Percentiles rank a stretch among this genome's conserved stretches.
These are phyloP conservation scores for Moricandia moricandioides DNA, from an alignment of 345 rosid genomes.

Conservation along the genomic window DNA sequence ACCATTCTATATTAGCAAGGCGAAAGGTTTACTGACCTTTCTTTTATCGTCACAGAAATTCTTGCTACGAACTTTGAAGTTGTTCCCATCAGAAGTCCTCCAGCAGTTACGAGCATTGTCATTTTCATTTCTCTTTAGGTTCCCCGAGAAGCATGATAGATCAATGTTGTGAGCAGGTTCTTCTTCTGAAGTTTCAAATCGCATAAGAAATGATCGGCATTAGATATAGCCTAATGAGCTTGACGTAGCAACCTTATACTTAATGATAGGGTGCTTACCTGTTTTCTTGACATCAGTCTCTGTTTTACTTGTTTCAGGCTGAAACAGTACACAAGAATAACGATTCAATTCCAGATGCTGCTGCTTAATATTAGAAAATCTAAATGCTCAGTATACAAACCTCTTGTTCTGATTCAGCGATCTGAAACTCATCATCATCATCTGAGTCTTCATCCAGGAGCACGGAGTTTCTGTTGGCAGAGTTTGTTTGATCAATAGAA, in stretches of 20 bases:
- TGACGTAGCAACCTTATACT: neutral
- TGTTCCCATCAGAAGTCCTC: conserved; percentile 82
- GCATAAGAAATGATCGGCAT: conserved; percentile 15
- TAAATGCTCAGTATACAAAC: conserved; percentile 38
- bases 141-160: conserved; percentile 84
- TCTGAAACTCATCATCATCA: conserved; percentile 92
- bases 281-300: conserved; percentile 60
- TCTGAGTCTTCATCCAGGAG: conserved; percentile 87
- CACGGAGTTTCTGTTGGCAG: conserved; percentile 65
- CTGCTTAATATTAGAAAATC: conserved; percentile 4
- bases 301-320: conserved; percentile 48
- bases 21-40: conserved; percentile 50
- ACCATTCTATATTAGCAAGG: neutral
- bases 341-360: conserved; percentile 7
- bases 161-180: conserved; percentile 72
- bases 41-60: conserved; percentile 70
- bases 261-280: conserved; percentile 41
- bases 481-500: conserved; percentile 60
- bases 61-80: conserved; percentile 94
- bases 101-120: conserved; percentile 93
- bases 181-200: conserved; percentile 55
- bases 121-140: conserved; percentile 68
- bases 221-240: conserved; percentile 6
- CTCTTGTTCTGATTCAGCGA: conserved; percentile 91
- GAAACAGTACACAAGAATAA: conserved; percentile 26